Conservation (phyloP, 306 rosid genomes). For the Vigna hirtella region DNA sequence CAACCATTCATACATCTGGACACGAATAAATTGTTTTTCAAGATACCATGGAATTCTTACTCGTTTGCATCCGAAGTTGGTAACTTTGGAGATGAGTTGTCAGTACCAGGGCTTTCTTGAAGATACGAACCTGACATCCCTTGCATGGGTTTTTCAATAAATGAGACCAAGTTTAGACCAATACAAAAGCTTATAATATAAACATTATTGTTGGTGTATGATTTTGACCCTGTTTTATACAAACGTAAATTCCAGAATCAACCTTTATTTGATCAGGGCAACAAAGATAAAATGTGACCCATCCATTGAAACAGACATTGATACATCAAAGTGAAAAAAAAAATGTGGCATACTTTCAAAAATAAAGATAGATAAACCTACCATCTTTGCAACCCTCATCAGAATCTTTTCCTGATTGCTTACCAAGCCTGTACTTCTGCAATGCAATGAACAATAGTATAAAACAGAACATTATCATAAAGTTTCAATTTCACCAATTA, state of each 20-base stretch:
- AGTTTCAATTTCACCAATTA: conserved; percentile 30
- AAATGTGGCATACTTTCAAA: conserved; percentile 27
- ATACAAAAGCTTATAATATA: conserved; percentile 15
- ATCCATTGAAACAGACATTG: conserved; percentile 15
- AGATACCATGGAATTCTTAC: conserved; percentile 65
- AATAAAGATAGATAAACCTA: conserved; percentile 47
- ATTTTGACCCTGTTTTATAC: conserved; percentile 29
- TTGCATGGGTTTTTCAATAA: conserved; percentile 45
- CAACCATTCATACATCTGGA: conserved; percentile 32
- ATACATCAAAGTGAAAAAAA: conserved; percentile 1
- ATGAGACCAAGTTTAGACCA: conserved; percentile 44
- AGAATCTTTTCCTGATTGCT: conserved; percentile 91
- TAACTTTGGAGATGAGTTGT: conserved; percentile 77
- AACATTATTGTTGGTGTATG: conserved; percentile 26
- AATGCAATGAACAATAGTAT: conserved; percentile 39
- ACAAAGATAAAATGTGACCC: conserved; percentile 27
- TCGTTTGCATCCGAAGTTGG: conserved; percentile 80
- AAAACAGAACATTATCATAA: conserved; percentile 7
- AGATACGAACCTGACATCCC: conserved; percentile 80
- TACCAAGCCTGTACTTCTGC: conserved; percentile 96
- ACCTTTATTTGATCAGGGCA: conserved; percentile 19
- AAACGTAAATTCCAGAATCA: conserved; percentile 18
- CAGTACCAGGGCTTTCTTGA: conserved; percentile 79
- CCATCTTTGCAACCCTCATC: conserved; percentile 88
- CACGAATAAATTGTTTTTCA: conserved; percentile 28